Evolutionary conservation across 2,329 filamentous ascomycete species (phyloP).

Genomic region (Aspergillus phoenicis): DNA sequence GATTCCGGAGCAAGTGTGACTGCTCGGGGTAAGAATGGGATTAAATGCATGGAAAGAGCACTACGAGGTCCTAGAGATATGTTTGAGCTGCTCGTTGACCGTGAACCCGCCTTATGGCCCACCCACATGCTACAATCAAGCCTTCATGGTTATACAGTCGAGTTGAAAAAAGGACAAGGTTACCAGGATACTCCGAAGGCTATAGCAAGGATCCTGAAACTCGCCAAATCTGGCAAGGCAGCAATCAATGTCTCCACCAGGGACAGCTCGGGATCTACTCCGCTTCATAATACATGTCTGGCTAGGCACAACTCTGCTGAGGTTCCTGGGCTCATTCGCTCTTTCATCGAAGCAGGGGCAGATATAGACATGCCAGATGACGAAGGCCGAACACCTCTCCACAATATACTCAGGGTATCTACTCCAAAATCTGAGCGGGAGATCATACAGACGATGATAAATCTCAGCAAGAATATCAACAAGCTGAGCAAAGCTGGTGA

Average conservation of each 20-base stretch:
- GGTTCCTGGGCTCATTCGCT: background rate
- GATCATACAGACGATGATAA: background rate
- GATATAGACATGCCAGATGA: slow-evolving; percentile 15
- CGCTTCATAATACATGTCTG: background rate
- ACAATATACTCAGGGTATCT: background rate
- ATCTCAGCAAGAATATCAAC: background rate
- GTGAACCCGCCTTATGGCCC: background rate
- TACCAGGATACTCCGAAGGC: no score
- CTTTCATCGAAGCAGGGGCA: slow-evolving; percentile 2
- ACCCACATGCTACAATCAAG: no score
- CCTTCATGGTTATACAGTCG: no score
- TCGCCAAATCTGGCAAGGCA: background rate
- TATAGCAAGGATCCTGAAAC: background rate
- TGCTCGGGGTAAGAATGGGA: background rate
- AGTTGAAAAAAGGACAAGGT: no score
- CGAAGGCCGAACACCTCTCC: background rate
- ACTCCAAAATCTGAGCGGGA: no score
- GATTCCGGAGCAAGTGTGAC: background rate
- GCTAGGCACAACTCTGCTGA: no score
- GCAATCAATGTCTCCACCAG: background rate
- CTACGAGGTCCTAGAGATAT: background rate
- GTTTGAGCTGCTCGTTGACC: background rate
- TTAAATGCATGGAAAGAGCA: background rate
- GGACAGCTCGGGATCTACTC: no score
- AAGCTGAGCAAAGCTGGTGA: background rate